phyloP scores from a whole-genome alignment of 2,329 filamentous ascomycete genomes.

The Xylariaceae sp. region DNA sequence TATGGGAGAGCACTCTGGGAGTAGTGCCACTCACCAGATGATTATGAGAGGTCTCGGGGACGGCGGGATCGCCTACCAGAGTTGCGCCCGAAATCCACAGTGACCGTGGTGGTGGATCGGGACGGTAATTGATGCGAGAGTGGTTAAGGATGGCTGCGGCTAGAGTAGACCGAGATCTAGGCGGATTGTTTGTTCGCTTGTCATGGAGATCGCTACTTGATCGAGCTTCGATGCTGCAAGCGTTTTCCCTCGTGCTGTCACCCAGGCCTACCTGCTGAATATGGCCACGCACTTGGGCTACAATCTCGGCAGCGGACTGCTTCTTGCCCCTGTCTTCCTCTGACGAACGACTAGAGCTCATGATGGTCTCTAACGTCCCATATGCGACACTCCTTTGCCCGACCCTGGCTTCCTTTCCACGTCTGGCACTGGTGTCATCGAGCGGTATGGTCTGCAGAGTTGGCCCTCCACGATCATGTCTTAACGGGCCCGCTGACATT shows the following conservation, averaged over 20 bases:
- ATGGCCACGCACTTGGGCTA: constrained; percentile 49
- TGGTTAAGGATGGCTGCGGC: constrained; percentile 44
- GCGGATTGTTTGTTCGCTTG: constrained; percentile 18
- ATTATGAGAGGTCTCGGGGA: constrained; percentile 50
- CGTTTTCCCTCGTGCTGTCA: constrained; percentile 31
- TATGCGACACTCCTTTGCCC: constrained; percentile 51
- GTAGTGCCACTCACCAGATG: constrained; percentile 16
- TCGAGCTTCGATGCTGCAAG: constrained; percentile 27
- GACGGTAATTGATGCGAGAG: constrained; percentile 31
- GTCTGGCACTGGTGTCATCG: constrained; percentile 42
- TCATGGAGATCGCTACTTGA: constrained; percentile 23
- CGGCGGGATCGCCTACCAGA: constrained; percentile 51
- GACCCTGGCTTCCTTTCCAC: constrained; percentile 37
- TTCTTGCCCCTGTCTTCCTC: constrained; percentile 58
- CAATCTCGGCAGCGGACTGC: constrained; percentile 52
- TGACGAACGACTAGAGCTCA: constrained; percentile 60
- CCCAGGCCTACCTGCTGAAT: constrained; percentile 31
- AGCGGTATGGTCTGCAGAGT: constrained; percentile 54
- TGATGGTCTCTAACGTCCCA: constrained; percentile 61
- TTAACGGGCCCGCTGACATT: constrained; percentile 29
- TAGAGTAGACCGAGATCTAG: constrained; percentile 28
- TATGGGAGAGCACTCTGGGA: not conserved
- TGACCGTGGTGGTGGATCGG: constrained; percentile 7
- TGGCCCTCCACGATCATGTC: constrained; percentile 35
- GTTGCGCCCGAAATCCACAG: constrained; percentile 30